These are phyloP conservation scores for Lenzites betulinus DNA, from an alignment of 768 basidiomycete genomes.

Conservation along the genomic window DNA sequence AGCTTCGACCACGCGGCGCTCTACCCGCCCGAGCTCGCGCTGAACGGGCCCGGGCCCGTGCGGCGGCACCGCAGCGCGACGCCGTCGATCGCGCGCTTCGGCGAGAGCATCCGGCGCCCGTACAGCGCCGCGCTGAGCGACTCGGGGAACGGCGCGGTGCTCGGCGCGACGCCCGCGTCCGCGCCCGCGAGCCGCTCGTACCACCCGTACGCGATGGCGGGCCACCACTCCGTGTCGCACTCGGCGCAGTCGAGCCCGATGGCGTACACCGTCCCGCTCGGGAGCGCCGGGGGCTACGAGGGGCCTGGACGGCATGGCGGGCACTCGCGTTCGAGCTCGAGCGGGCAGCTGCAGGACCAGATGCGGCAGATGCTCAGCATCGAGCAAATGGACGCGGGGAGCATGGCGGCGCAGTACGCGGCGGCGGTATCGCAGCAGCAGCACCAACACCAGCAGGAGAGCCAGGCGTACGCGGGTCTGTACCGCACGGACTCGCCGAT, in stretches of 20 bases:
- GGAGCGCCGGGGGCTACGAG: conserved; percentile 21
- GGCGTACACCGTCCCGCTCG: conserved; percentile 56
- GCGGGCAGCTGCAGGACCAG: conserved; percentile 29
- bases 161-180: conserved; percentile 3
- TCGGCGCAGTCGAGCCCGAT: conserved; percentile 38
- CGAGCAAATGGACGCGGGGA: conserved; percentile 26
- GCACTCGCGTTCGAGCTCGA: conserved; percentile 29
- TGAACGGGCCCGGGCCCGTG: conserved; percentile 54
- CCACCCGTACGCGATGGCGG: conserved; percentile 37
- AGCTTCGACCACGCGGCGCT: conserved; percentile 60
- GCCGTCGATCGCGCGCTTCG: conserved; percentile 58
- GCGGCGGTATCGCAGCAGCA: conserved; percentile 17
- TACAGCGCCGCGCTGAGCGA: conserved; percentile 43
- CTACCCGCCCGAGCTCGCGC: conserved; percentile 48
- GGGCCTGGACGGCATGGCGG: conserved; percentile 2
- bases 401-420: conserved; percentile 15
- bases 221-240: conserved; percentile 23
- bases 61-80: conserved; percentile 79
- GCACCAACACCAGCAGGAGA: not conserved
- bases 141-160: conserved; percentile 25
- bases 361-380: conserved; percentile 30
- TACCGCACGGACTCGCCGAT: conserved; percentile 35
- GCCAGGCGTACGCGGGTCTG: conserved; percentile 24
- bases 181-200: conserved; percentile 33
- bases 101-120: conserved; percentile 48